Evolutionary conservation across 129 eudicot genomes (phyloP).

Genomic region (Tagetes patula): DNA sequence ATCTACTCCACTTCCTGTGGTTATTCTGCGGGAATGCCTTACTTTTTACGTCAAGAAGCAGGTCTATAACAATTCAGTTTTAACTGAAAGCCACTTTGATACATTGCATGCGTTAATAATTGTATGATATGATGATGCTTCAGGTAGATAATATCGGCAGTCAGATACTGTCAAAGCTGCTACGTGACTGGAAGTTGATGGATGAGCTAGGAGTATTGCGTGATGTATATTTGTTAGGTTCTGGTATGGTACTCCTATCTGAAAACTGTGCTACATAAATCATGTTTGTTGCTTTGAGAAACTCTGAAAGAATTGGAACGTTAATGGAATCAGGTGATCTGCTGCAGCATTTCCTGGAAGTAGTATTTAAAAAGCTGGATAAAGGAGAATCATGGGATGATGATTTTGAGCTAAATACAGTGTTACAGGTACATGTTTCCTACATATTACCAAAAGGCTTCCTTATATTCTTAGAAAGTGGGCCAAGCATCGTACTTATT

Average conservation of each 20-base stretch:
- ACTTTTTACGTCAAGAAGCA: constrained; percentile 81
- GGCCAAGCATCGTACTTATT: constrained; percentile 11
- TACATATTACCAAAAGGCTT: constrained; percentile 9
- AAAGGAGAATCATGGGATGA: constrained; percentile 97
- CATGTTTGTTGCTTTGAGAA: neutral
- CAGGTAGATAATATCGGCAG: constrained; percentile 90
- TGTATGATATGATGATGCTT: constrained; percentile 20
- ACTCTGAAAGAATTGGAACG: constrained; percentile 20
- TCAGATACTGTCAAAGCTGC: constrained; percentile 81
- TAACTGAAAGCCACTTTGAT: constrained; percentile 10
- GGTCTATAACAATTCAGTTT: constrained; percentile 33
- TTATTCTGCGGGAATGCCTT: constrained; percentile 84
- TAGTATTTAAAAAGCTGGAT: constrained; percentile 77
- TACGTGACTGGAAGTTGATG: constrained; percentile 90
- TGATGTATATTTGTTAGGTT: constrained; percentile 86
- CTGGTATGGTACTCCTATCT: constrained; percentile 71
- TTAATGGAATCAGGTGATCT: constrained; percentile 73
- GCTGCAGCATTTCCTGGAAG: constrained; percentile 85
- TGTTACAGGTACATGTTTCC: constrained; percentile 61
- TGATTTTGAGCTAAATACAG: constrained; percentile 90
- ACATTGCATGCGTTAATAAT: neutral
- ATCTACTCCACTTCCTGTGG: constrained; percentile 71
- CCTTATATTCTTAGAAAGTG: neutral
- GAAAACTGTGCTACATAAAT: constrained; percentile 5
- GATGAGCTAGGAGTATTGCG: constrained; percentile 89